Evolutionary conservation across 2,329 filamentous ascomycete genomes (phyloP), one percentile per base, ranked within the genome.

Genomic region (Colletotrichum cordylinicola): DNA sequence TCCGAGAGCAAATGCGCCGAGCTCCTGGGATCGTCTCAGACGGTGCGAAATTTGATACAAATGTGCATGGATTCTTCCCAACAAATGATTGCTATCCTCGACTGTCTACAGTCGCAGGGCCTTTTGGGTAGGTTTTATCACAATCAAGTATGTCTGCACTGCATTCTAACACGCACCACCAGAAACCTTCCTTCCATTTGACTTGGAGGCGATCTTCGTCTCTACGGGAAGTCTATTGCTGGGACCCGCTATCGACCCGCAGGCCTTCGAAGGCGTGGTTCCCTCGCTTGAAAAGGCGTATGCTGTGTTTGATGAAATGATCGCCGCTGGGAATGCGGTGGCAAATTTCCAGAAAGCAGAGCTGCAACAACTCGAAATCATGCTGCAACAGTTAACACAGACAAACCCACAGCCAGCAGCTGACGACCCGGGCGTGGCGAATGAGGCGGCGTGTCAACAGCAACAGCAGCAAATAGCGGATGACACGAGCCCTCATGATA

Each of bases 131-230:
- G 78, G 78, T 61, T 12, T 1, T 4, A 0, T 16, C 12, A 15
- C 33, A 3, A 18, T 37, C 0, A 13, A 43, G n/a, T 7, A 48
- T 29, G 3, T 8, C 18, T n/a, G 0, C 3, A 13, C 1, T 21
- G 0, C 2, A 3, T 0, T 29, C 71, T 70, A 9, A 74, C 29
- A 33, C 3, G 0, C 0, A 6, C 5, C 13, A 16, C 0, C 16
- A 89, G 87, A 89, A 79, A 86, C 84, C 0, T 89, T 89, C 74
- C 83, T 90, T 0, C 86, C 87, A 0, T 88, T 88, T 67, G 87
- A 89, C 72, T 82, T 88, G 0, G 87, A 89, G 56, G 82, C 86
- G 0, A 79, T 87, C 0, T 88, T 87, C 16, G 83, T 86, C 0
- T 87, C 87, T 0, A 85, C 84, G 2, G 81, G 87, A n/a, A 82